Evolutionary conservation across 805 yeast genomes (phyloP).

Genomic region (Torulaspora indica): DNA sequence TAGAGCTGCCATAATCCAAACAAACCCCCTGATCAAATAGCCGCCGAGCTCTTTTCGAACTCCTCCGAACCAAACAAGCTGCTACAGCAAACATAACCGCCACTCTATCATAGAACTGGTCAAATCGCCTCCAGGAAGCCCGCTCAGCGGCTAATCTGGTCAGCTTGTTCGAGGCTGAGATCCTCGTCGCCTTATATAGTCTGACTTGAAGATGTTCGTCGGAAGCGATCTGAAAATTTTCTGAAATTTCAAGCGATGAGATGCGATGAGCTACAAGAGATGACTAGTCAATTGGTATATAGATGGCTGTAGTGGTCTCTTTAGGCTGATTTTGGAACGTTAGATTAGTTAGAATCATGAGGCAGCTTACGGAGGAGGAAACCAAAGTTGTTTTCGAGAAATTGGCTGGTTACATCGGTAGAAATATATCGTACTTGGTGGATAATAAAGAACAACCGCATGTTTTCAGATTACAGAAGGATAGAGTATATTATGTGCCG

Average conservation of each 20-base stretch:
- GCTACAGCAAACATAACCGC: no score
- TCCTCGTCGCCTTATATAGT: not conserved
- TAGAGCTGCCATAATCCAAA: no score
- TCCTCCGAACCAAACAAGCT: no score
- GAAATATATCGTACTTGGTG: slow-evolving; percentile 83
- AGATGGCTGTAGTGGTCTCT: not conserved
- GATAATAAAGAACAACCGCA: slow-evolving; percentile 79
- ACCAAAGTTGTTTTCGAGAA: slow-evolving; percentile 94
- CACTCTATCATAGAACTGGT: no score
- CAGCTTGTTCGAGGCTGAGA: not conserved
- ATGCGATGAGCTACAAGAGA: slow-evolving; percentile 9
- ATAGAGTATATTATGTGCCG: slow-evolving; percentile 88
- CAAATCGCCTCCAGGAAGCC: no score
- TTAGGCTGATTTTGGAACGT: no score
- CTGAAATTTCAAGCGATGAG: slow-evolving; percentile 21
- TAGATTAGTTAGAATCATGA: slow-evolving; percentile 45
- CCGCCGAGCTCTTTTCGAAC: not conserved
- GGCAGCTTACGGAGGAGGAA: slow-evolving; percentile 94
- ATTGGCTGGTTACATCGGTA: slow-evolving; percentile 93
- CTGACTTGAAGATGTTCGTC: not conserved
- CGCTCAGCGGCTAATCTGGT: not conserved
- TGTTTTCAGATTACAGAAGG: slow-evolving; percentile 93
- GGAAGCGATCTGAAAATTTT: slow-evolving; percentile 15
- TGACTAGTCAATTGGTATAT: not conserved
- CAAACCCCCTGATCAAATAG: not conserved